These are phyloP conservation scores for Francoa sonchifolia DNA, from an alignment of 441 rosid genomes.

Conservation along the genomic window DNA sequence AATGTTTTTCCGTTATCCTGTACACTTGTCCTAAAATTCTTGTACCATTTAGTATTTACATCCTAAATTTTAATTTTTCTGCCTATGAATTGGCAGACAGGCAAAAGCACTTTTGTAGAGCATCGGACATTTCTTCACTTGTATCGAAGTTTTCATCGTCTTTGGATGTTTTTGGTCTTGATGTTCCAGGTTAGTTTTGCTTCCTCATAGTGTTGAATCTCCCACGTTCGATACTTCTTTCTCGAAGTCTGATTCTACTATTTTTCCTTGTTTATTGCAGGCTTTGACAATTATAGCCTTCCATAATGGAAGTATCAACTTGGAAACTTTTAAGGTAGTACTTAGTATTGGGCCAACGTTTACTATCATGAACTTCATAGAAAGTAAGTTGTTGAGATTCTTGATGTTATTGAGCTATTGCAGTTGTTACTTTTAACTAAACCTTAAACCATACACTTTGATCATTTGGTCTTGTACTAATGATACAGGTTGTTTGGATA, in stretches of 20 bases:
- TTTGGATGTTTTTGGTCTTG: conserved; percentile 90
- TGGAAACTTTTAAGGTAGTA: conserved; percentile 64
- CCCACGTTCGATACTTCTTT: conserved; percentile 10
- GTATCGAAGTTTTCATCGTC: conserved; percentile 90
- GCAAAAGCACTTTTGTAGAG: conserved; percentile 95
- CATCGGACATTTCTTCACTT: conserved; percentile 97
- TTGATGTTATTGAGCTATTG: conserved; percentile 10
- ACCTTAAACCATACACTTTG: conserved; percentile 5
- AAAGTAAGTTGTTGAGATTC: conserved; percentile 41
- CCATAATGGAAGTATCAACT: conserved; percentile 42
- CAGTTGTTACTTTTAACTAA: conserved; percentile 3
- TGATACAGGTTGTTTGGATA: conserved; percentile 71
- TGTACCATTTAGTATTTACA: too few relatives aligned
- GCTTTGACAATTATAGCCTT: conserved; percentile 87
- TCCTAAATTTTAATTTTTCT: background rate
- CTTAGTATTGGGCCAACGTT: conserved; percentile 89
- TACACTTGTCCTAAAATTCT: too few relatives aligned
- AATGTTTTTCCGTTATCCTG: too few relatives aligned
- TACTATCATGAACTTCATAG: conserved; percentile 82
- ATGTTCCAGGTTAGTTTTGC: conserved; percentile 81
- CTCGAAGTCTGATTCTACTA: conserved; percentile 4
- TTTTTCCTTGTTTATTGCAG: conserved; percentile 31
- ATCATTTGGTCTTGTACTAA: conserved; percentile 15
- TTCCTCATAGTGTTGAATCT: conserved; percentile 9
- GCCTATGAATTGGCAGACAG: conserved; percentile 48